Evolutionary conservation across 768 basidiomycete genomes (phyloP).

Genomic region (Suillus ampliporus): DNA sequence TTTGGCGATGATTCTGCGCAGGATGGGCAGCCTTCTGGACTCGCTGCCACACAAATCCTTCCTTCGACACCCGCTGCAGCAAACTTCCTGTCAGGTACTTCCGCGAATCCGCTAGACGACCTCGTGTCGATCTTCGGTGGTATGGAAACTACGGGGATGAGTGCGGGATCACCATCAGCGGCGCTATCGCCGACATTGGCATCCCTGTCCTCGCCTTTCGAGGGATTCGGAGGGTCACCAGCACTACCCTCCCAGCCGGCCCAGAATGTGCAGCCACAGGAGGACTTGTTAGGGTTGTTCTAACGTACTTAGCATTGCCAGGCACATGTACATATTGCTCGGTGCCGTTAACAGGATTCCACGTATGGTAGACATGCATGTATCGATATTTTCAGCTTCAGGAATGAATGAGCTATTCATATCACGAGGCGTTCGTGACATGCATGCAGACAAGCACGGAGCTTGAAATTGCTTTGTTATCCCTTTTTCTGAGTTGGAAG

Average conservation of each 20-base stretch:
- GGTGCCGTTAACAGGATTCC: background rate
- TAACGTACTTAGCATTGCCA: conserved; percentile 27
- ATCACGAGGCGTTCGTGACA: background rate
- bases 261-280: conserved; percentile 42
- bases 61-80: conserved; percentile 75
- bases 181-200: conserved; percentile 16
- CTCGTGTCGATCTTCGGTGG: conserved; percentile 90
- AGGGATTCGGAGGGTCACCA: conserved; percentile 22
- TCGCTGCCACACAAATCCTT: conserved; percentile 78
- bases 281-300: conserved; percentile 63
- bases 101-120: conserved; percentile 90
- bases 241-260: conserved; percentile 15
- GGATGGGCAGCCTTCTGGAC: conserved; percentile 72
- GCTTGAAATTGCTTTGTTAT: background rate
- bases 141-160: conserved; percentile 37
- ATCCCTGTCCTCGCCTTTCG: conserved; percentile 24
- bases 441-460: background rate
- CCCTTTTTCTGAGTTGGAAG: background rate
- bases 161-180: conserved; percentile 21
- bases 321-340: background rate
- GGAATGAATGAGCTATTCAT: background rate
- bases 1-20: conserved; percentile 76
- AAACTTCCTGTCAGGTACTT: conserved; percentile 77
- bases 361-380: background rate
- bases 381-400: background rate